phyloP scores from a whole-genome alignment of 768 basidiomycete species.

The Auricularia cornea region DNA sequence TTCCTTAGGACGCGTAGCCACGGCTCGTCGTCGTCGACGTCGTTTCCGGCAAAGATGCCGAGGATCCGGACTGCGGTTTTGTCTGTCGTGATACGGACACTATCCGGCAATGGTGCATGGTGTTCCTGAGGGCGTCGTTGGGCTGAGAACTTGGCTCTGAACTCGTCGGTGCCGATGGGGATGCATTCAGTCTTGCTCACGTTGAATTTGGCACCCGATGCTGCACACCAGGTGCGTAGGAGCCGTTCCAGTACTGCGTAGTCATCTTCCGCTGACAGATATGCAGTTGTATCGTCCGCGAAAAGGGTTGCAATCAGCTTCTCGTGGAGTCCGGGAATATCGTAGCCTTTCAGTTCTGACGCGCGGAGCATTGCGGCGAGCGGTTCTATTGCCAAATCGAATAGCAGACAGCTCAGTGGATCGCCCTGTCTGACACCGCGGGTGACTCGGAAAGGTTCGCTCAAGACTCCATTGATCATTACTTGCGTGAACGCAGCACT shows the following conservation, averaged over 20 bases:
- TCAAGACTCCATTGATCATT: constrained; percentile 25
- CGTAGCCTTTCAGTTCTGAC: constrained; percentile 13
- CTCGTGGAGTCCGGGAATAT: constrained; percentile 8
- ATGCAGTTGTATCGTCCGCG: constrained; percentile 35
- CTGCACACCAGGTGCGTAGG: constrained; percentile 32
- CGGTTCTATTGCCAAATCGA: constrained; percentile 34
- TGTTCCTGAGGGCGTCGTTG: not conserved
- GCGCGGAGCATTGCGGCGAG: constrained; percentile 26
- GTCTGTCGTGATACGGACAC: constrained; percentile 23
- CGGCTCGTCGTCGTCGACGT: constrained; percentile 9
- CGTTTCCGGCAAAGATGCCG: constrained; percentile 27
- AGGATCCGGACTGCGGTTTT: constrained; percentile 22
- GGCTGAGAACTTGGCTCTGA: constrained; percentile 3
- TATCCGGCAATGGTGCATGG: constrained; percentile 6
- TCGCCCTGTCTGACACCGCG: constrained; percentile 33
- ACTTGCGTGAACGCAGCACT: constrained; percentile 19
- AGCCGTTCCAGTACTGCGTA: constrained; percentile 18
- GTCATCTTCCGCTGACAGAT: constrained; percentile 23
- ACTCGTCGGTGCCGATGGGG: constrained; percentile 21
- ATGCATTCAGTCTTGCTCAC: constrained; percentile 31
- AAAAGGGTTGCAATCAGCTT: constrained; percentile 18
- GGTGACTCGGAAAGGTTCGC: constrained; percentile 16
- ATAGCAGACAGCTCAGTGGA: constrained; percentile 32
- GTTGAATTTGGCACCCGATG: constrained; percentile 36
- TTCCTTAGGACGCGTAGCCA: constrained; percentile 24